A percentile compares a stretch with the other conserved stretches of the same genome.
Conservation (phyloP, 352 stramenopile genomes). For the Pythium myriotylum region DNA sequence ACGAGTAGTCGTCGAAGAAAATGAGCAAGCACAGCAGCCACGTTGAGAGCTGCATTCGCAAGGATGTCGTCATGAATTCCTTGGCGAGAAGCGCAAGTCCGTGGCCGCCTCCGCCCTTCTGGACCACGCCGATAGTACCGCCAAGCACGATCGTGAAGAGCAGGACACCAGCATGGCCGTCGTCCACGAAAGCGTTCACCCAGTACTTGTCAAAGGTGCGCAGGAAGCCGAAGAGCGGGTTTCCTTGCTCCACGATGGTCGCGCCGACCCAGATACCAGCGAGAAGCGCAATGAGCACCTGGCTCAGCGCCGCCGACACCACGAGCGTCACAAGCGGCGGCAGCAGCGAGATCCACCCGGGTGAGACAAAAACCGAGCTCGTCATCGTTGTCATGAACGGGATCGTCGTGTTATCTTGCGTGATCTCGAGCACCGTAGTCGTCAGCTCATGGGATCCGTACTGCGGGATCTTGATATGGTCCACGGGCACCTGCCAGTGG, state of each 20-base stretch:
- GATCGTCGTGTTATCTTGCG: slow-evolving; percentile 35
- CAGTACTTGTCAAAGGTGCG: slow-evolving; percentile 90
- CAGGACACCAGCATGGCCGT: slow-evolving; percentile 84
- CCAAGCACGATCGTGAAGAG: slow-evolving; percentile 90
- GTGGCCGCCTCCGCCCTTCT: slow-evolving; percentile 86
- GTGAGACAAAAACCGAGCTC: slow-evolving; percentile 57
- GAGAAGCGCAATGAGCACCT: slow-evolving; percentile 84
- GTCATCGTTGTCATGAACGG: slow-evolving; percentile 41
- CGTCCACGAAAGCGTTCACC: slow-evolving; percentile 78
- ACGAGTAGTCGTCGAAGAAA: slow-evolving; percentile 94
- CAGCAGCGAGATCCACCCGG: slow-evolving; percentile 74
- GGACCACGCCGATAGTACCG: slow-evolving; percentile 87
- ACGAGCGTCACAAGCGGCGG: slow-evolving; percentile 77
- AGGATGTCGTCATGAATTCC: slow-evolving; percentile 79
- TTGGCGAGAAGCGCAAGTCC: slow-evolving; percentile 81
- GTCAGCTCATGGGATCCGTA: slow-evolving; percentile 60
- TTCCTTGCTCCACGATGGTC: slow-evolving; percentile 78
- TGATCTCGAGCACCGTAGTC: slow-evolving; percentile 40
- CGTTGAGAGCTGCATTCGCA: slow-evolving; percentile 84
- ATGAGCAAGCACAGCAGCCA: slow-evolving; percentile 86
- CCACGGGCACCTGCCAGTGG: slow-evolving; percentile 37
- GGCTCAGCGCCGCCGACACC: slow-evolving; percentile 67
- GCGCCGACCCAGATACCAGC: slow-evolving; percentile 88
- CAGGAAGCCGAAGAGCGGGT: slow-evolving; percentile 76
- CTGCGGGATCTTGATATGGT: slow-evolving; percentile 46